Evolutionary conservation across 2,329 filamentous ascomycete species (phyloP).

Genomic region (Aspergillus piperis): DNA sequence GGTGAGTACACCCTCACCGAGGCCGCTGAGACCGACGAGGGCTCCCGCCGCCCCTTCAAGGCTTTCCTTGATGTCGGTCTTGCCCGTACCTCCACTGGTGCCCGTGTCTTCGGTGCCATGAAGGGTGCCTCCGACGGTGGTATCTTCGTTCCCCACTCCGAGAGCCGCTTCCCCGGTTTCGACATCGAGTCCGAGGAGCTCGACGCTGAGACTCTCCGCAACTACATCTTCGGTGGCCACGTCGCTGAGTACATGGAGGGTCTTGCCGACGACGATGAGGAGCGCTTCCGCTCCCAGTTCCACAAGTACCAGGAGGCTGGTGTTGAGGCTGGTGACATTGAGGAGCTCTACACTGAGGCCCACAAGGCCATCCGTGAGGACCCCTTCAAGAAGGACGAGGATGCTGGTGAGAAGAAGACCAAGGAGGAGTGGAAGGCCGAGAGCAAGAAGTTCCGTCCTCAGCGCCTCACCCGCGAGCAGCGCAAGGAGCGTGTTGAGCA

Average conservation of each 20-base stretch:
- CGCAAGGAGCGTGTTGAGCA: constrained; percentile 80
- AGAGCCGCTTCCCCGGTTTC: constrained; percentile 99
- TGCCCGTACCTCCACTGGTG: constrained; percentile 94
- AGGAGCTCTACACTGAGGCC: constrained; percentile 94
- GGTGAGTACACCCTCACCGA: constrained; percentile 97
- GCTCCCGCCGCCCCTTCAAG: constrained; percentile 95
- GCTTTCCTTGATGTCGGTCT: constrained; percentile 98
- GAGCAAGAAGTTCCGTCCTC: constrained; percentile 79
- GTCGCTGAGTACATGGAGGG: constrained; percentile 99
- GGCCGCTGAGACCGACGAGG: constrained; percentile 85
- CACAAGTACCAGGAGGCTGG: constrained; percentile 96
- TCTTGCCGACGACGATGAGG: constrained; percentile 98
- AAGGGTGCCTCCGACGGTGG: constrained; percentile 99
- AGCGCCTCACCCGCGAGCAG: constrained; percentile 80
- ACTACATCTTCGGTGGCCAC: constrained; percentile 99
- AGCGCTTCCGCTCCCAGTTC: constrained; percentile 99
- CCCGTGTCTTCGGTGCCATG: constrained; percentile 98
- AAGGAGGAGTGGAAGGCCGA: constrained; percentile 97
- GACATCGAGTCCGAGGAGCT: constrained; percentile 98
- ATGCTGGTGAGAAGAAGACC: constrained; percentile 80
- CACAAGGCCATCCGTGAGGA: constrained; percentile 97
- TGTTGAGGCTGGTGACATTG: constrained; percentile 90
- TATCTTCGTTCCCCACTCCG: constrained; percentile 94
- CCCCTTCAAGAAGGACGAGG: constrained; percentile 88
- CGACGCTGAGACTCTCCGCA: constrained; percentile 92